Percentiles rank a stretch among this genome's conserved stretches.
Conservation (phyloP, 768 basidiomycete genomes). For the Sporobolomyces phaffii region DNA sequence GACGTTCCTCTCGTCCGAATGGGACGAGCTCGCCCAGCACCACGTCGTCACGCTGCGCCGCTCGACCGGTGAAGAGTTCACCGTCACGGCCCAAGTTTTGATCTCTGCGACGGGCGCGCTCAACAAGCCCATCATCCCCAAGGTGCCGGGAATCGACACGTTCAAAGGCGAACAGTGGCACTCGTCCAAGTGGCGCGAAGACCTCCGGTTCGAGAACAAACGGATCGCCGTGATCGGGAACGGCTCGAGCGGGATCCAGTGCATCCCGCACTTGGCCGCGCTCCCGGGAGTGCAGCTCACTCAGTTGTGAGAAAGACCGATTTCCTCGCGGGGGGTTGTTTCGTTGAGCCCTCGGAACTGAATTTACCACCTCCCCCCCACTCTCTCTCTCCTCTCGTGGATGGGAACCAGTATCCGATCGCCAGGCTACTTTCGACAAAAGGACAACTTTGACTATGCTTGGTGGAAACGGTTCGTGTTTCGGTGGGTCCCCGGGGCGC, state of each 20-base stretch:
- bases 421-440: constrained; percentile 18
- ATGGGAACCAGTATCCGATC: constrained; percentile 29
- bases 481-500: constrained; percentile 25
- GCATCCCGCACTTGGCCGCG: constrained; percentile 41
- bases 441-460: constrained; percentile 29
- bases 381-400: no score
- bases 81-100: constrained; percentile 51
- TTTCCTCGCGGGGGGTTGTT: no score
- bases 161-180: constrained; percentile 57
- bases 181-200: constrained; percentile 57
- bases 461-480: constrained; percentile 19
- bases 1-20: constrained; percentile 50
- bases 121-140: constrained; percentile 51
- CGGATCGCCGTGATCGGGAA: constrained; percentile 61
- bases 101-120: constrained; percentile 54
- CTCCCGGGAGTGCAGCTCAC: constrained; percentile 44
- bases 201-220: constrained; percentile 54
- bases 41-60: constrained; percentile 50
- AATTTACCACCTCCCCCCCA: no score
- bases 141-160: constrained; percentile 50
- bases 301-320: constrained; percentile 46
- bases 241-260: constrained; percentile 61
- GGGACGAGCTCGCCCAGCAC: constrained; percentile 51
- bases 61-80: constrained; percentile 46
- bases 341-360: no score